Evolutionary conservation across 441 rosid genomes (phyloP).

Genomic region (Hura crepitans): DNA sequence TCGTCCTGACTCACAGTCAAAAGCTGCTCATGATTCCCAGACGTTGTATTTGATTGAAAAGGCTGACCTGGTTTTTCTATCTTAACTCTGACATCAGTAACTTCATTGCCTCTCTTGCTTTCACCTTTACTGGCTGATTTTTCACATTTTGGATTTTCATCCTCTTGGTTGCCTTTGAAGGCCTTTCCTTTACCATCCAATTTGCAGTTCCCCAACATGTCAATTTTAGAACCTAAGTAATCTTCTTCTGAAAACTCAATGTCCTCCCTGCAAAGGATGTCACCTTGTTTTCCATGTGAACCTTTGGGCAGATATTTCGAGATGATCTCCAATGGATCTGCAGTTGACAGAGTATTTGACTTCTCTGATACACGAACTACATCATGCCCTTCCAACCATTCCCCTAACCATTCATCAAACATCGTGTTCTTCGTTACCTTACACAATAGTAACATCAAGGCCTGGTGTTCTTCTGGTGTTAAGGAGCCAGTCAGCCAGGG

Average conservation of each 20-base stretch:
- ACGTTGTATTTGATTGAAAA: constrained; percentile 30
- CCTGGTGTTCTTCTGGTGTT: constrained; percentile 53
- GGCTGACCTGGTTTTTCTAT: constrained; percentile 24
- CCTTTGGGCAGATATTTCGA: constrained; percentile 49
- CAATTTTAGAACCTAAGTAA: constrained; percentile 21
- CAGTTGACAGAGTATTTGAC: constrained; percentile 26
- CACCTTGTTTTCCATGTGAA: constrained; percentile 28
- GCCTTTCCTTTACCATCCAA: constrained; percentile 25
- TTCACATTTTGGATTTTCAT: constrained; percentile 30
- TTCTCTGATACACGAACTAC: constrained; percentile 33
- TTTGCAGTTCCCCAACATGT: constrained; percentile 26
- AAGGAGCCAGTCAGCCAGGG: constrained; percentile 73
- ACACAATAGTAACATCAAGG: constrained; percentile 58
- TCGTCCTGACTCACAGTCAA: constrained; percentile 51
- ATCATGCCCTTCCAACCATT: constrained; percentile 69
- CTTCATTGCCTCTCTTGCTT: constrained; percentile 32
- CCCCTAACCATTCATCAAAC: constrained; percentile 81
- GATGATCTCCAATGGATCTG: constrained; percentile 65
- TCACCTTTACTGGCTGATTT: constrained; percentile 28
- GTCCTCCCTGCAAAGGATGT: constrained; percentile 18
- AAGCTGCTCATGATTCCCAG: constrained; percentile 34
- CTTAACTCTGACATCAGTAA: constrained; percentile 14
- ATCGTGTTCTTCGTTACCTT: constrained; percentile 69
- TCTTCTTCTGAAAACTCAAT: constrained; percentile 22
- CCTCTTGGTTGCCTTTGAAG: constrained; percentile 26